Conservation (phyloP, 2,329 filamentous ascomycete species). For the Ceratocystis papillata region DNA sequence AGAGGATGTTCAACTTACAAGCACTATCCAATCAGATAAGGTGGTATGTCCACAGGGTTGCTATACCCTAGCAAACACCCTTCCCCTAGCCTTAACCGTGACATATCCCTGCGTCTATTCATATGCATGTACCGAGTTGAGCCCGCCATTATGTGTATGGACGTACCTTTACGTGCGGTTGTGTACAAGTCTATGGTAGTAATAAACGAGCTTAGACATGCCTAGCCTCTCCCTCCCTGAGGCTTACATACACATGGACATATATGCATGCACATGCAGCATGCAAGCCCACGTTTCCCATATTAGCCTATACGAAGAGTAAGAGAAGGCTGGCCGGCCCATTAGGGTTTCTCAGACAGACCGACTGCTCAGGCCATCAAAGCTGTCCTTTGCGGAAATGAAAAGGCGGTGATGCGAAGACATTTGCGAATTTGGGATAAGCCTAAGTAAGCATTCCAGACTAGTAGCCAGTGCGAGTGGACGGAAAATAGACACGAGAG, state of each 20-base stretch:
- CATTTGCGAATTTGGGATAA: neutral
- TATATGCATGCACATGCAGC: neutral
- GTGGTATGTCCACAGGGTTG: neutral
- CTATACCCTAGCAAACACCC: neutral
- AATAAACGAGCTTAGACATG: slow-evolving; percentile 1
- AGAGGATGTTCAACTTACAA: neutral
- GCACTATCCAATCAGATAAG: neutral
- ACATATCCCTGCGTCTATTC: neutral
- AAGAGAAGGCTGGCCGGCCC: neutral
- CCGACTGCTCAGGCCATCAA: neutral
- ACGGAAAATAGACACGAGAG: neutral
- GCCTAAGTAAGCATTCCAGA: too few species aligned
- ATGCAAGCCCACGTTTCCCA: neutral
- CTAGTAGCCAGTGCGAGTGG: neutral
- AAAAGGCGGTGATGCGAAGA: slow-evolving; percentile 2
- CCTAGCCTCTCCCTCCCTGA: neutral
- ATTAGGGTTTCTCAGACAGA: slow-evolving; percentile 7
- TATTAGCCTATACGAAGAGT: too few species aligned
- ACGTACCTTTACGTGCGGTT: neutral
- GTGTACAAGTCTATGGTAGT: neutral
- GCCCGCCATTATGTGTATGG: neutral
- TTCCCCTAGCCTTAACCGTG: neutral
- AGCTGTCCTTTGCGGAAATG: slow-evolving; percentile 4
- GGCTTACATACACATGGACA: slow-evolving; percentile 1
- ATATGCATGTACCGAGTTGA: neutral